Evolutionary conservation across 2,329 filamentous ascomycete genomes (phyloP).

Genomic region (Aspergillus japonicus): DNA sequence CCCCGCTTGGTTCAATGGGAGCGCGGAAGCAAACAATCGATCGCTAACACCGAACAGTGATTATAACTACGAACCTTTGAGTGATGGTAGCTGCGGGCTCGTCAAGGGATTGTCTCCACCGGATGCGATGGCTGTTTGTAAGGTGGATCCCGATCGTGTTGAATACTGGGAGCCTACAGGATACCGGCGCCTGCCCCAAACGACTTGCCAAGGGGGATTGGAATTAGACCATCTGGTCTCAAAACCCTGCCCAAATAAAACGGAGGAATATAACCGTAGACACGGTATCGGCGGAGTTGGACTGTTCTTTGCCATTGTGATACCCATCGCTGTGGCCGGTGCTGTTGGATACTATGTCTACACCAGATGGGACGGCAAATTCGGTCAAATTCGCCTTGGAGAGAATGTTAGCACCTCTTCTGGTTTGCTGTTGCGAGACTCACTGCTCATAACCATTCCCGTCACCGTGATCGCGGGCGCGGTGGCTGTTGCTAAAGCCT

Average conservation of each 20-base stretch:
- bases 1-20: neutral
- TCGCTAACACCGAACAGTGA: conserved; percentile 56
- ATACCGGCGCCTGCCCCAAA: conserved; percentile 85
- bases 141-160: conserved; percentile 62
- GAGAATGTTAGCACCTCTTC: conserved; percentile 50
- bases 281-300: conserved; percentile 68
- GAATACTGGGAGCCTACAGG: conserved; percentile 84
- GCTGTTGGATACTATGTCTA: conserved; percentile 82
- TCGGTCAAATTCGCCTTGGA: conserved; percentile 87
- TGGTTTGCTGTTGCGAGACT: conserved; percentile 64
- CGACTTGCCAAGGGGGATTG: conserved; percentile 75
- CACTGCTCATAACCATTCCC: conserved; percentile 77
- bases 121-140: conserved; percentile 60
- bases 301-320: conserved; percentile 80
- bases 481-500: conserved; percentile 68
- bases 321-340: conserved; percentile 70
- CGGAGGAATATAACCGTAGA: conserved; percentile 76
- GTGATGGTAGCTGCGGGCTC: conserved; percentile 72
- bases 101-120: conserved; percentile 70
- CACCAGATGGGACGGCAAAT: conserved; percentile 81
- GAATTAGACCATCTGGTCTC: conserved; percentile 69
- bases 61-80: conserved; percentile 85
- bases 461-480: conserved; percentile 78
- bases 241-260: conserved; percentile 71
- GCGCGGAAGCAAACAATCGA: neutral